Base-by-base conservation (phyloP, 257 asterid genomes). In the Sherardia arvensis region DNA sequence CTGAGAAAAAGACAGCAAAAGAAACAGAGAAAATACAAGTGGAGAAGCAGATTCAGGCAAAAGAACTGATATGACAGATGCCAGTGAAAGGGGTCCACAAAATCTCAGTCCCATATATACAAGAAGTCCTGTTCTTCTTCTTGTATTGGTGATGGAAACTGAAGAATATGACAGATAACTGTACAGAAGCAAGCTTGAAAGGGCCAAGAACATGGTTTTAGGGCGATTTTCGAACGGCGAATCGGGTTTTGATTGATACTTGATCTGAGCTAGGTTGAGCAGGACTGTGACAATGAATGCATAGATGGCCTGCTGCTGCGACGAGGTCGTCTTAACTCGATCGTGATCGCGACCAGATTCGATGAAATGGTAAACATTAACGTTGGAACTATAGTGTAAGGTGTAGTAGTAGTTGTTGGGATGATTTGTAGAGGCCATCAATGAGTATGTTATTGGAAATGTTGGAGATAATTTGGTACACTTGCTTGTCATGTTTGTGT, bases 171-270 rank as follows among this genome's bases (percentile, higher is more conserved):
- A 59, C 28, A 60, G 4, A 10, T 29, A 5, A 17, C 20, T 15
- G 14, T 60, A 60, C 9, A 60, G 21, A 4, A 36, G 11, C 32
- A 61, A 36, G 26, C 14, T 61, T 21, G 22, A 17, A 22, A 61
- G 2, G 14, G 21, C 53, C 29, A 36, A 0, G n/a, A 61, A 18
- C 53, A 14, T 61, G 51, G 53, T 61, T 38, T 36, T 61, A 9
- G 21, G 65, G 53, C 17, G 65, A 2, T 53, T 36, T 5, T 61
- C 53, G 3, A 61, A 61, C 2, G 65, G 65, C 4, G 65, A 61
- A 4, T 33, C 20, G 0, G 10, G 8, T 20, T 34, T 60, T 1
- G 11, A 18, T 21, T 61, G 65, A 12, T 61, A 34, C 14, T 61
- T 61, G 3, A 61, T 23, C 32, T 61, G 65, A 21, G 36, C 53